Evolutionary conservation across 768 basidiomycete species (phyloP).

Genomic region (Mycena metata): DNA sequence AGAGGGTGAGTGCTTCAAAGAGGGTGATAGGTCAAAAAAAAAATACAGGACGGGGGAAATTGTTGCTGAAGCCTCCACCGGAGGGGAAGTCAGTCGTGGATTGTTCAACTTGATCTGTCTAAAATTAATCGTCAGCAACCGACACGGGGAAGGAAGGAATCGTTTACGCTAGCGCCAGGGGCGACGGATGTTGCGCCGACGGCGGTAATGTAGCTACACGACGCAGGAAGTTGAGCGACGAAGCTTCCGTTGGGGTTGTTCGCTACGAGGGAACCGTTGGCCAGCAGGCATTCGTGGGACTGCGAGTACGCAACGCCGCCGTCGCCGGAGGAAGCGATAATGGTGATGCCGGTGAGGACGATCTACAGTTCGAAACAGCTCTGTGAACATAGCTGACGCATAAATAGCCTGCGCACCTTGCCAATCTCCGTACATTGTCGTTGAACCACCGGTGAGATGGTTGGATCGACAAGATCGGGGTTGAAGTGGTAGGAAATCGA

Average conservation of each 20-base stretch:
- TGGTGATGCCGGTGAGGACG: constrained; percentile 22
- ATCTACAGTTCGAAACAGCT: neutral
- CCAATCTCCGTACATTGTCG: constrained; percentile 29
- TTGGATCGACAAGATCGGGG: constrained; percentile 28
- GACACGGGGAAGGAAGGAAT: no score
- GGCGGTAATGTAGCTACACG: constrained; percentile 24
- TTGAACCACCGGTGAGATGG: constrained; percentile 29
- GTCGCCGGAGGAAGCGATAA: constrained; percentile 30
- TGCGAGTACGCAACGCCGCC: constrained; percentile 29
- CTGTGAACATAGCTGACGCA: neutral
- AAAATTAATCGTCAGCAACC: constrained; percentile 6
- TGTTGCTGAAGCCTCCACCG: constrained; percentile 47
- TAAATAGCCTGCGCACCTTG: constrained; percentile 16
- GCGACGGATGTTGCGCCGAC: constrained; percentile 27
- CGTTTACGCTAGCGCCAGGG: constrained; percentile 24
- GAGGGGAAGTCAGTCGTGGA: constrained; percentile 30
- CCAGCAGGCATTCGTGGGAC: constrained; percentile 18
- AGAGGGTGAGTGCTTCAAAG: no score
- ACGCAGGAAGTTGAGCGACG: constrained; percentile 29
- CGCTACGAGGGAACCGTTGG: constrained; percentile 15
- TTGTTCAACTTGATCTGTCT: constrained; percentile 28
- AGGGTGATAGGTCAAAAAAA: no score
- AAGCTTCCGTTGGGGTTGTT: constrained; percentile 26
- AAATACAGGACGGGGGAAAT: constrained; percentile 43
- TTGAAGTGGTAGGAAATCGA: constrained; percentile 32